Percentiles rank a stretch among this genome's conserved stretches.
Conservation (phyloP, 2,329 filamentous ascomycete genomes). For the Scedosporium boydii region DNA sequence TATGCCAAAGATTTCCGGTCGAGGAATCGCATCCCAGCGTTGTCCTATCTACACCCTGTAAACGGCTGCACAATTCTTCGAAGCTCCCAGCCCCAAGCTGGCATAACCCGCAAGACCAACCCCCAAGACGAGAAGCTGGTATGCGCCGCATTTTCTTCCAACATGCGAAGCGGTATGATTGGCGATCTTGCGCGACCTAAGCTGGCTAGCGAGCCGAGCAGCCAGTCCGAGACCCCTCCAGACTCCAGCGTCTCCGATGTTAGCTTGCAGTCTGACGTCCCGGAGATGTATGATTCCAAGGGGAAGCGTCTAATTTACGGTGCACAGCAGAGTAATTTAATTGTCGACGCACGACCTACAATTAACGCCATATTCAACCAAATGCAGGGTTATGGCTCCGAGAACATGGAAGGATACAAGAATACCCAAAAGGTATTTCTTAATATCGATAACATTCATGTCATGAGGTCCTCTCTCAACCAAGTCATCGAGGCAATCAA, state of each 20-base stretch:
- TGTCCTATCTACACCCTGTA: slow-evolving; percentile 91
- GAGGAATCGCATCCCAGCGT: slow-evolving; percentile 73
- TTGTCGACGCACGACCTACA: slow-evolving; percentile 88
- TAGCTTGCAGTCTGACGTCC: slow-evolving; percentile 38
- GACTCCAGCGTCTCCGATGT: slow-evolving; percentile 19
- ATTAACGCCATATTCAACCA: slow-evolving; percentile 95
- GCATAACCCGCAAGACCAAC: slow-evolving; percentile 77
- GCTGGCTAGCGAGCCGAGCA: slow-evolving; percentile 11
- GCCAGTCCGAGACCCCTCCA: background rate
- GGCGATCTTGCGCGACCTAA: slow-evolving; percentile 8
- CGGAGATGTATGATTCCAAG: slow-evolving; percentile 50
- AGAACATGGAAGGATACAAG: slow-evolving; percentile 96
- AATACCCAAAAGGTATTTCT: slow-evolving; percentile 86
- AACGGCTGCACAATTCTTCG: slow-evolving; percentile 96
- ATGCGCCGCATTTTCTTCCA: slow-evolving; percentile 81
- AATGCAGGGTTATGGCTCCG: slow-evolving; percentile 82
- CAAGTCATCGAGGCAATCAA: slow-evolving; percentile 83
- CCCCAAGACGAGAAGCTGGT: slow-evolving; percentile 94
- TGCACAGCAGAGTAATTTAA: slow-evolving; percentile 86
- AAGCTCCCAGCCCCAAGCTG: slow-evolving; percentile 85
- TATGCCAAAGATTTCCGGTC: slow-evolving; percentile 88
- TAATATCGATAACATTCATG: slow-evolving; percentile 96
- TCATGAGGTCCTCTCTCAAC: slow-evolving; percentile 86
- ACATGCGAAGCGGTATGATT: slow-evolving; percentile 25
- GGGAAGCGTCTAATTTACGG: slow-evolving; percentile 67